Evolutionary conservation across 306 rosid genomes (phyloP), one percentile per base, ranked within the genome.

Genomic region (Hippophae rhamnoides): DNA sequence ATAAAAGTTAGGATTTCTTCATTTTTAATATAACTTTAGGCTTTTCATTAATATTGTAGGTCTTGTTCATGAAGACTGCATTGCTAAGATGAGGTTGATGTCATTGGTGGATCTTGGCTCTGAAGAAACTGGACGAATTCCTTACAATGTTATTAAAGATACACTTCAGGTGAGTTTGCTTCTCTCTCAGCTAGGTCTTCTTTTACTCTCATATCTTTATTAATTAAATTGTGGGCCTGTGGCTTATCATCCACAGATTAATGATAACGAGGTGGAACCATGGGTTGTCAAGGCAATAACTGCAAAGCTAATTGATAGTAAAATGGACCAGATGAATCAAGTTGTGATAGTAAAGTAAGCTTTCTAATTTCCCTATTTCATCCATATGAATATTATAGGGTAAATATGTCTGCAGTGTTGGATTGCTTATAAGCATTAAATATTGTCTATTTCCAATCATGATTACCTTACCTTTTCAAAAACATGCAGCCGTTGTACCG

Each of bases 301-400:
- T 26, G 81, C 93, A 4, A 88, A 84, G 81, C 74, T 93, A 66
- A 64, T 88, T 47, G 88, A 88, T 80, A 84, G 99, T 71, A 88
- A 88, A 86, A 80, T 93, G 81, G 95, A 93, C 71, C 97, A 88
- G 79, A 86, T 88, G 99, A 93, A 93, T 74, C 78, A 86, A 79
- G 79, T 88, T 59, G 88, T 86, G 38, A 62, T 79, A 69, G 97
- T 86, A 62, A 88, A 86, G 99, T 92, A 65, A 40, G 77, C 41
- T 43, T 72, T 1, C 8, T 18, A 5, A 13, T 5, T 44, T 60
- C 55, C 57, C 3, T 53, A n/a, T 18, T 55, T 50, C 13, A 8
- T 58, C 6, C 46, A 9, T 9, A 58, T n/a, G 6, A 31, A n/a
- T 49, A 38, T 31, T 2, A 9, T 4, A 1, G 38, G 13, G 9